Percentiles rank a stretch among this genome's conserved stretches.
These are phyloP conservation scores for Sordariomycetes sp. DNA, from an alignment of 2,329 filamentous ascomycete genomes.

Conservation along the genomic window DNA sequence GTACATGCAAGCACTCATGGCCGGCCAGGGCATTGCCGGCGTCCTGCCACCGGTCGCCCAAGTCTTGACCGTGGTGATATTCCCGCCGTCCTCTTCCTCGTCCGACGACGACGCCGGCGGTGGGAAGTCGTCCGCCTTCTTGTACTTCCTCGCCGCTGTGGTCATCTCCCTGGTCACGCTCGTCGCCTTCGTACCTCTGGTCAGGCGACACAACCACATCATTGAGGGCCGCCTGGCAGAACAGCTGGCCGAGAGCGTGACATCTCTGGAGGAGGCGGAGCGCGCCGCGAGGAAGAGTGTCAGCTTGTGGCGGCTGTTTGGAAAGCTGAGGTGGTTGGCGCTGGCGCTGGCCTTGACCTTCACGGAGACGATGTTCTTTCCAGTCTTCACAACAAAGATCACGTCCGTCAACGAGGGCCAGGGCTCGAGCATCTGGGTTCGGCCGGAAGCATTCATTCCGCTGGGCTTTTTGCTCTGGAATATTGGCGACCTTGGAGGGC, in stretches of 20 bases:
- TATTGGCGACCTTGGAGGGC: slow-evolving; percentile 70
- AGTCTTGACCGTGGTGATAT: slow-evolving; percentile 67
- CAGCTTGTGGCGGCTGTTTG: slow-evolving; percentile 55
- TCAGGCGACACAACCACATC: slow-evolving; percentile 48
- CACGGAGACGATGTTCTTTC: slow-evolving; percentile 83
- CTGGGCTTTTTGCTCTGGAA: slow-evolving; percentile 93
- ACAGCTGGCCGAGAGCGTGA: slow-evolving; percentile 39
- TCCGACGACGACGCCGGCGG: slow-evolving; percentile 12
- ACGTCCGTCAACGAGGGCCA: slow-evolving; percentile 27
- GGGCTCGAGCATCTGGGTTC: slow-evolving; percentile 46
- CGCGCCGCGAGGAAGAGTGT: slow-evolving; percentile 37
- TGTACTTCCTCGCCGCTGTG: slow-evolving; percentile 87
- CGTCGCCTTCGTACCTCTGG: slow-evolving; percentile 64
- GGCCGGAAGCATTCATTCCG: slow-evolving; percentile 74
- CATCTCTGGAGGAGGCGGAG: slow-evolving; percentile 43
- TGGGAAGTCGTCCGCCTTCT: slow-evolving; percentile 57
- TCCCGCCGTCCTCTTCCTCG: slow-evolving; percentile 26
- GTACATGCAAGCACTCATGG: slow-evolving; percentile 96
- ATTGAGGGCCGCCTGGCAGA: slow-evolving; percentile 38
- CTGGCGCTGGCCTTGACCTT: slow-evolving; percentile 76
- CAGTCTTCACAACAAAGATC: slow-evolving; percentile 73
- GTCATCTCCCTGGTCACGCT: slow-evolving; percentile 62
- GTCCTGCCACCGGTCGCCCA: slow-evolving; percentile 84
- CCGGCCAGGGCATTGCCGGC: slow-evolving; percentile 83
- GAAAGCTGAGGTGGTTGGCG: slow-evolving; percentile 71